Evolutionary conservation across 331 rosid species (phyloP).

Genomic region (Cucumis variabilis): DNA sequence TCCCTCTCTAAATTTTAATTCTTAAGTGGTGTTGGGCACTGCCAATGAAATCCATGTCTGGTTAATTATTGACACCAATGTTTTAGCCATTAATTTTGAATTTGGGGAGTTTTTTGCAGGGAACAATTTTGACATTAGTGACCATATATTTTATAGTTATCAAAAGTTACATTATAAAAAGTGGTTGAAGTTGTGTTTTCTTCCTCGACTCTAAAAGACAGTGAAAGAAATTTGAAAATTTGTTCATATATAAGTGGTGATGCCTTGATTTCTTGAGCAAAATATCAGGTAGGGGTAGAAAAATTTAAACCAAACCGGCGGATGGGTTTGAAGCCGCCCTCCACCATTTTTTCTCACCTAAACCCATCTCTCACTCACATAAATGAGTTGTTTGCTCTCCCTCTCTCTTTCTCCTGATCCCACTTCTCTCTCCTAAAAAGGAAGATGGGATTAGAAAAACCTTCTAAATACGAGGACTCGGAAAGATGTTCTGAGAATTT

Average conservation of each 20-base stretch:
- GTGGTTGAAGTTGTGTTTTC: conserved; percentile 6
- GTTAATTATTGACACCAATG: not conserved
- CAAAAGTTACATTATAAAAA: not conserved
- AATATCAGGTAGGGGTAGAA: too few species aligned
- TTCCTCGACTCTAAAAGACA: not conserved
- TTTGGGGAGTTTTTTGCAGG: not conserved
- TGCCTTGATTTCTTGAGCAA: not conserved
- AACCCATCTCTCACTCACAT: too few species aligned
- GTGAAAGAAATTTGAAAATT: not conserved
- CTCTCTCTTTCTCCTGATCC: too few species aligned
- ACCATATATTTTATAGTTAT: not conserved
- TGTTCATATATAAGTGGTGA: not conserved
- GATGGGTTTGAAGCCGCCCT: too few species aligned
- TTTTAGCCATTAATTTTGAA: not conserved
- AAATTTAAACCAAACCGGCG: too few species aligned
- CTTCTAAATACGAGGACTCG: too few species aligned
- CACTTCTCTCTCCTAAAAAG: too few species aligned
- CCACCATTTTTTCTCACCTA: too few species aligned
- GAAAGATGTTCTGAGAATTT: too few species aligned
- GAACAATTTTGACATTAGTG: conserved; percentile 15
- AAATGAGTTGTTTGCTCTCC: too few species aligned
- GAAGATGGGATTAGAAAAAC: too few species aligned
- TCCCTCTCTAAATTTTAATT: not conserved
- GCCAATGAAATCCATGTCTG: not conserved
- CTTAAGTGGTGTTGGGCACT: not conserved